phyloP scores from a whole-genome alignment of 192 early-diverging fungal species.

The Linnemannia elongata region DNA sequence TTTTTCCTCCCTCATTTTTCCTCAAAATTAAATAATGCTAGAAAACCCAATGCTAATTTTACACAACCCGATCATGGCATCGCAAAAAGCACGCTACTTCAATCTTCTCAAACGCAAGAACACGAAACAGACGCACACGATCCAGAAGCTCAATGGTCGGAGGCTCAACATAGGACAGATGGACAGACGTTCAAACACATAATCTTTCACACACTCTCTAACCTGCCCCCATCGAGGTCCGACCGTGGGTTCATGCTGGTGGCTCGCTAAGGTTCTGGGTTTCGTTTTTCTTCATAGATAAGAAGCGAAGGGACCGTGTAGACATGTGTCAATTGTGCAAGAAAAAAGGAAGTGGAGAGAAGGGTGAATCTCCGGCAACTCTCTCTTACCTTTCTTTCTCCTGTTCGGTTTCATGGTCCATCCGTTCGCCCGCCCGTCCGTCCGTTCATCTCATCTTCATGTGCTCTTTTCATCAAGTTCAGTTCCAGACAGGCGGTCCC shows the following conservation, averaged over 20 bases:
- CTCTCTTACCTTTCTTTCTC: background rate
- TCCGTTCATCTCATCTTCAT: background rate
- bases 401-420: background rate
- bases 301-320: background rate
- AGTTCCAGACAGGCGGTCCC: background rate
- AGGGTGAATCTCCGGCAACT: background rate
- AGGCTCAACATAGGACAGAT: background rate
- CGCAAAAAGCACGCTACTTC: conserved; percentile 2
- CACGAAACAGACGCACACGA: background rate
- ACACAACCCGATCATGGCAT: background rate
- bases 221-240: background rate
- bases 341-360: background rate
- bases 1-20: no score
- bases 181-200: background rate
- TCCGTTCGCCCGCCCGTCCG: background rate
- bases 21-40: background rate
- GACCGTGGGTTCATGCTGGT: background rate
- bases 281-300: background rate
- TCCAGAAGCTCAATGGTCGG: background rate
- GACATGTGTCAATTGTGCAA: background rate
- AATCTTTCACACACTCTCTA: background rate
- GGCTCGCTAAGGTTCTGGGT: background rate
- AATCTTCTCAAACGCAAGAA: background rate
- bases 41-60: conserved; percentile 6
- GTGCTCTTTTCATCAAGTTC: conserved; percentile 9